Percentiles rank a stretch among this genome's conserved stretches.
phyloP scores from a whole-genome alignment of 2,329 filamentous ascomycete species.

The Reticulascus tulasneorum region DNA sequence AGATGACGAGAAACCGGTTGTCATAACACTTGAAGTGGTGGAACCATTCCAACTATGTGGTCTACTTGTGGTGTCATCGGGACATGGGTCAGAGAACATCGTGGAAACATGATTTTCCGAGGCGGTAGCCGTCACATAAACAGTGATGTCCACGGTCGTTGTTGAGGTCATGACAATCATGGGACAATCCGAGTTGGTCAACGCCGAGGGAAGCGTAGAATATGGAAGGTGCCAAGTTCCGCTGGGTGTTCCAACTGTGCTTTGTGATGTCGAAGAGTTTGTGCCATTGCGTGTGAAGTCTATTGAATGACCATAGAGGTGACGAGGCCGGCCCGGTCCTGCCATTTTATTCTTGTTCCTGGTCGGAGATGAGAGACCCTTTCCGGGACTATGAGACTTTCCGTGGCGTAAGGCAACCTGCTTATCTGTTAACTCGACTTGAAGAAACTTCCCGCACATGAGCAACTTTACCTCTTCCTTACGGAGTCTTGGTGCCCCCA shows the following conservation, averaged over 20 bases:
- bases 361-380: too few relatives aligned
- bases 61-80: not conserved
- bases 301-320: too few relatives aligned
- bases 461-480: constrained; percentile 4
- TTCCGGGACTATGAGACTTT: too few relatives aligned
- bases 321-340: constrained; percentile 1
- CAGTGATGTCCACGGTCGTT: constrained; percentile 26
- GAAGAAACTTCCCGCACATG: too few relatives aligned
- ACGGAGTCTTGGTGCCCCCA: constrained; percentile 1
- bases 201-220: not conserved
- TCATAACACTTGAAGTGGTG: too few relatives aligned
- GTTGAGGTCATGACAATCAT: constrained; percentile 22
- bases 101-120: constrained; percentile 8
- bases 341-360: too few relatives aligned
- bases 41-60: too few relatives aligned
- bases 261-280: constrained; percentile 5
- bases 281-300: constrained; percentile 8
- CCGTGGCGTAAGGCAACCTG: too few relatives aligned
- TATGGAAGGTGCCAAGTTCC: not conserved
- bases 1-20: too few relatives aligned
- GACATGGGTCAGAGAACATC: not conserved
- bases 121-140: constrained; percentile 25
- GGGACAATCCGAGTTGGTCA: not conserved
- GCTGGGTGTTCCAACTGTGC: not conserved
- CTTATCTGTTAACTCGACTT: too few relatives aligned